Evolutionary conservation across 1,139 yeast genomes (phyloP), one percentile per base, ranked within the genome.

Genomic region (Blastobotrys proliferans): DNA sequence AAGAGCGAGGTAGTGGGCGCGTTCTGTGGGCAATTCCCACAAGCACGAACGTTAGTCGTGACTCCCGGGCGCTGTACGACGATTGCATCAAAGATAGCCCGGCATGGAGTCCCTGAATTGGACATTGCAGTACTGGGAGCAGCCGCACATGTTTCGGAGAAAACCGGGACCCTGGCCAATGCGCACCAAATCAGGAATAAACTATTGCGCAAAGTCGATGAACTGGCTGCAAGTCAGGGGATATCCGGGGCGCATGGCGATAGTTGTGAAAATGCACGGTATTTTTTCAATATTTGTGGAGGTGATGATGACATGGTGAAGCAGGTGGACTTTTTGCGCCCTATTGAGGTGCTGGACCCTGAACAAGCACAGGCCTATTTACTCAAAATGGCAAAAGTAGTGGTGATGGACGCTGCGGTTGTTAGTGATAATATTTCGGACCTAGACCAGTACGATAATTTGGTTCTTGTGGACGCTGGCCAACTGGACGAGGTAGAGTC

Each of bases 181-280:
- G 40, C 40, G 10, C 28, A 6, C 4, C 9, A 46, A 3, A 50
- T 47, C 6, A 49, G 64, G 8, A 21, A 28, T 1, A 29, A 41
- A 2, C 46, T 64, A 1, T 56, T 73, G 13, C 32, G 35, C 1
- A 41, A 60, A 38, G 73, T 72, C 10, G 64, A 60, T 18, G 41
- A 46, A 1, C 46, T 73, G 10, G 70, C 77, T 0, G 43, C 48
- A 1, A 29, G 48, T 2, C 43, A 74, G 34, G 66, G 60, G 0
- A 52, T 68, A n/a, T 63, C 60, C 1, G 75, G 74, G 1, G 72
- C 68, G 0, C 69, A 67, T 52, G 74, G 69, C 2, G 68, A 68
- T 31, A 66, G 70, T 10, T 61, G 70, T 22, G 69, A 65, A 13
- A 64, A 74, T n/a, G 76, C 78, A 0, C 49, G 52, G 16, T 54